These are phyloP conservation scores for Verticillium albo-atrum DNA, from an alignment of 2,329 filamentous ascomycete genomes.

Conservation along the genomic window DNA sequence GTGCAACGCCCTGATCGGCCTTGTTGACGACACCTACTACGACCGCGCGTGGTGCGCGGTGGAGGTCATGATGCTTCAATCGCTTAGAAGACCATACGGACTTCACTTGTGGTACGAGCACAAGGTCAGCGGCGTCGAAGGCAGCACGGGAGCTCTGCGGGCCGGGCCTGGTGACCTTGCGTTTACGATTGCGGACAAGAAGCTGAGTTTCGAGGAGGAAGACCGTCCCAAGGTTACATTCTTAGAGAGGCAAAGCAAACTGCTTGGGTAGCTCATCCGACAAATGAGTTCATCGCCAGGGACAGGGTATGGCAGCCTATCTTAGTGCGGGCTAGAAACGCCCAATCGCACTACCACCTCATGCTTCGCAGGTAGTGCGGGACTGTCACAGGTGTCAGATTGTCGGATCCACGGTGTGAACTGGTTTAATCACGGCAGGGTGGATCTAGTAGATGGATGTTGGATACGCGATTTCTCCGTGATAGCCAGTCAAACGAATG, in stretches of 20 bases:
- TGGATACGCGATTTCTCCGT: too few relatives aligned
- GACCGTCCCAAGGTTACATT: constrained; percentile 19
- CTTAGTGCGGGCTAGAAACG: not conserved
- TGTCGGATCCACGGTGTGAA: too few relatives aligned
- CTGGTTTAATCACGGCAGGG: too few relatives aligned
- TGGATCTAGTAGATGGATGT: too few relatives aligned
- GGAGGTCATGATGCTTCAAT: constrained; percentile 26
- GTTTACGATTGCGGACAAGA: constrained; percentile 9
- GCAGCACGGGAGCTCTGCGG: not conserved
- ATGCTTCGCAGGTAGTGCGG: not conserved
- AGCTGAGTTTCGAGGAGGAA: constrained; percentile 15
- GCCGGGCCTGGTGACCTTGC: constrained; percentile 4
- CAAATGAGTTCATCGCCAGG: not conserved
- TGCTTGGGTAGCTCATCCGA: constrained; percentile 10
- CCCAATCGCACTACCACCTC: not conserved
- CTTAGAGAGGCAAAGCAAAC: constrained; percentile 17
- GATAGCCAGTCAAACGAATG: not conserved
- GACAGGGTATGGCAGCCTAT: not conserved
- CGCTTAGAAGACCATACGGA: constrained; percentile 23
- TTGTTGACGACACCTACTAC: constrained; percentile 28
- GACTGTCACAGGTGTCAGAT: not conserved
- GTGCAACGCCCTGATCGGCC: constrained; percentile 33
- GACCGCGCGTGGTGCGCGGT: constrained; percentile 32
- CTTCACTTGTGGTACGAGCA: constrained; percentile 26
- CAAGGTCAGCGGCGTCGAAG: not conserved